Evolutionary conservation across 805 yeast genomes (phyloP), one percentile per base, ranked within the genome.

Genomic region (Candida verbasci): DNA sequence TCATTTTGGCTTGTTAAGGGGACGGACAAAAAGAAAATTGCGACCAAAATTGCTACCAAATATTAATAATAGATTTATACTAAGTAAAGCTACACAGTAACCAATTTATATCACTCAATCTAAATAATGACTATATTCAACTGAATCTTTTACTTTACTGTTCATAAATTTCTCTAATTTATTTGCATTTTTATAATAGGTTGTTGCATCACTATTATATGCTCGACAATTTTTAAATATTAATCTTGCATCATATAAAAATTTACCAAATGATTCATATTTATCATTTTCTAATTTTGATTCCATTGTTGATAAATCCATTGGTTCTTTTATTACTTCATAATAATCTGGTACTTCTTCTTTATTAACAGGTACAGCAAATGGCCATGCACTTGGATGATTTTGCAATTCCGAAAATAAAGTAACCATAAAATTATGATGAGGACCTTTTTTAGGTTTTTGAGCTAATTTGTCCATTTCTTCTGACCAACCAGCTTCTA

Each of bases 311-410:
- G 93, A 80, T 38, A 93, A 68, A 56, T 93, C 98, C 98, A 93
- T 93, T 6, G 99, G 98, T 56, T 93, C 97, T 54, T 88, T 88
- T 46, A 93, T 91, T 20, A 93, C 93, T 46, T 87, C 95, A 59
- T 91, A 93, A 55, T 93, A 93, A 60, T 93, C 98, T 1, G 94
- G 87, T 9, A 93, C 98, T 55, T 93, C 98, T 27, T 86, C 94
- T 54, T 76, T 80, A 56, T 84, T 86, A 10, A 93, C 98, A 2
- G 98, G 96, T 38, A 80, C 83, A 31, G 88, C 78, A 61, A 93
- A 93, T 25, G 99, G 98, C 98, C 98, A 93, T 18, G 97, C 91
- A 3, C 96, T 86, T 0, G 97, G 94, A 60, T 93, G 95, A 55
- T 86, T 87, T 53, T 86, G 93, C 65, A 93, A 58, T 53, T 93